Conservation (phyloP, 2,329 filamentous ascomycete species). For the Xylaria sp. region DNA sequence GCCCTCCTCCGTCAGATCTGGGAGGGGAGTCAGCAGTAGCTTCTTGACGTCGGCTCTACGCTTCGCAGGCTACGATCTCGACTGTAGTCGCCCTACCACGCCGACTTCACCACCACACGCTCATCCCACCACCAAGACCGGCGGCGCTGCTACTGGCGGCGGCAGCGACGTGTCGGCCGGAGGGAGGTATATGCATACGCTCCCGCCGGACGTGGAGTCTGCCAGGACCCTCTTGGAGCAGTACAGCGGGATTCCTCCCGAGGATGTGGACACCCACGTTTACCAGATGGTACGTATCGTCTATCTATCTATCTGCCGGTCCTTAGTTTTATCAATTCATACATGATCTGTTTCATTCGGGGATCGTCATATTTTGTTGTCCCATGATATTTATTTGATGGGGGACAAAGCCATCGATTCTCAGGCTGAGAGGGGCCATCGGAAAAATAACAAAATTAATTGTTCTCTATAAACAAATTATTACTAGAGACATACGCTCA, state of each 20-base stretch:
- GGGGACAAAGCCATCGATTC: too few species aligned
- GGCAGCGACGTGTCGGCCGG: slow-evolving; percentile 9
- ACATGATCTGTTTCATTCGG: too few species aligned
- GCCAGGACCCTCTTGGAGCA: slow-evolving; percentile 35
- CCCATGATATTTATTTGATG: too few species aligned
- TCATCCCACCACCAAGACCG: not conserved
- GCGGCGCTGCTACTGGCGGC: too few species aligned
- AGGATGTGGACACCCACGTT: slow-evolving; percentile 39
- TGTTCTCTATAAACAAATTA: too few species aligned
- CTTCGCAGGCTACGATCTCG: slow-evolving; percentile 17
- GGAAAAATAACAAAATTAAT: not conserved
- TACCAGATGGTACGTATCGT: slow-evolving; percentile 34
- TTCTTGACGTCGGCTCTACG: slow-evolving; percentile 22
- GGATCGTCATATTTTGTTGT: too few species aligned
- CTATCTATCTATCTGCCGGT: not conserved
- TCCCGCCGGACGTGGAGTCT: slow-evolving; percentile 39
- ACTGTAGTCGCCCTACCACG: slow-evolving; percentile 2
- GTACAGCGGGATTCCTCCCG: slow-evolving; percentile 39
- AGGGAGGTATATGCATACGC: slow-evolving; percentile 35
- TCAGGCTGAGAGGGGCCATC: too few species aligned
- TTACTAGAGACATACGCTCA: slow-evolving; percentile 1
- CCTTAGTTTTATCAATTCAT: too few species aligned
- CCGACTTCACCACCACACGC: not conserved
- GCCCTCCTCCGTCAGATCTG: not conserved
- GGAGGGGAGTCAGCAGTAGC: slow-evolving; percentile 11